phyloP scores from a whole-genome alignment of 345 rosid species.

The Luvunga scandens region DNA sequence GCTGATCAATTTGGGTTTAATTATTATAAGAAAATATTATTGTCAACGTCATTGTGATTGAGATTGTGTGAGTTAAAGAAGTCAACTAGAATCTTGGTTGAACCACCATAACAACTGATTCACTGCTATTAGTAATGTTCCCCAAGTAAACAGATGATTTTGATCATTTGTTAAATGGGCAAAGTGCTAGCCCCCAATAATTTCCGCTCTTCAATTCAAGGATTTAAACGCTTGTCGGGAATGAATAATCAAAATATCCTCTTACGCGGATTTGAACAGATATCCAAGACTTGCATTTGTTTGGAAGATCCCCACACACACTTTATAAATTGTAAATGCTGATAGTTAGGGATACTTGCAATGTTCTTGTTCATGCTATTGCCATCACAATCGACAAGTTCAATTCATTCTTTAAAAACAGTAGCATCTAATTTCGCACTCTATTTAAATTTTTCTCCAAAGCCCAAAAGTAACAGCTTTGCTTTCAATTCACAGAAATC shows the following conservation, averaged over 20 bases:
- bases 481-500: no score
- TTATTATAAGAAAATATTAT: no score
- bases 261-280: not conserved
- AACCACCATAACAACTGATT: not conserved
- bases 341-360: not conserved
- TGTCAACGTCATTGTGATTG: no score
- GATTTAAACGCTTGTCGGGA: not conserved
- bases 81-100: constrained; percentile 13
- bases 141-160: no score
- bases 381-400: not conserved
- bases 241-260: not conserved
- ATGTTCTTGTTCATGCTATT: not conserved
- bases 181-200: not conserved
- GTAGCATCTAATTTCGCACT: not conserved
- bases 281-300: not conserved
- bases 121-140: no score
- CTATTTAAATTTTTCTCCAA: no score
- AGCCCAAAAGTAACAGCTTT: no score
- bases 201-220: not conserved
- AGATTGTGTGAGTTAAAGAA: not conserved
- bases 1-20: no score
- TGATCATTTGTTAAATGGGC: no score
- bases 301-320: not conserved
- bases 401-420: not conserved
- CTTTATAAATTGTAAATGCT: no score